These are phyloP conservation scores for Botrytis paeoniae DNA, from an alignment of 2,329 filamentous ascomycete genomes.

Conservation along the genomic window DNA sequence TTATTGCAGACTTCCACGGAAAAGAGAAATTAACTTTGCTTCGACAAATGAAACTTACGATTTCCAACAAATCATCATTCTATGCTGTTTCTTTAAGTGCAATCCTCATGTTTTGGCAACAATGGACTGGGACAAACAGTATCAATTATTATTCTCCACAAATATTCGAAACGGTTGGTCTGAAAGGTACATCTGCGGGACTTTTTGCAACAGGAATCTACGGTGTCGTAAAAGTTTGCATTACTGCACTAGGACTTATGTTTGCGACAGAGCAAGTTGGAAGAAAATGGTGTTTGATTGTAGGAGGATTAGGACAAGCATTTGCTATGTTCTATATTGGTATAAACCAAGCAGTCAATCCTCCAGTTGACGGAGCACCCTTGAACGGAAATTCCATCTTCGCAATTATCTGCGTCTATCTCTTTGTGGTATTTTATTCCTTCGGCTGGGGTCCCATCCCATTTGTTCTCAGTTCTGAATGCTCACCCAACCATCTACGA, in stretches of 20 bases:
- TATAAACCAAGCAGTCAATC: conserved; percentile 48
- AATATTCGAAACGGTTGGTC: conserved; percentile 64
- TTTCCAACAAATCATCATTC: conserved; percentile 20
- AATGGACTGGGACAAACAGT: conserved; percentile 54
- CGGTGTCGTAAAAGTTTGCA: conserved; percentile 65
- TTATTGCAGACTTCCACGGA: conserved; percentile 47
- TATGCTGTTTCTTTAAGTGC: conserved; percentile 47
- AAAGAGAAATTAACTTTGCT: conserved; percentile 44
- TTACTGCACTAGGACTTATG: conserved; percentile 60
- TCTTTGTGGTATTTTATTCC: conserved; percentile 67
- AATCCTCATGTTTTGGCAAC: conserved; percentile 59
- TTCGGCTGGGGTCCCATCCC: conserved; percentile 66
- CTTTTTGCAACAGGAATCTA: conserved; percentile 72
- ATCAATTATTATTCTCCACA: conserved; percentile 64
- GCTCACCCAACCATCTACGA: conserved; percentile 53
- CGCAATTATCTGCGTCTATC: conserved; percentile 66
- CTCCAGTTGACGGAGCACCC: conserved; percentile 43
- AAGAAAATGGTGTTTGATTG: conserved; percentile 53
- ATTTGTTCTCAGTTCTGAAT: conserved; percentile 69
- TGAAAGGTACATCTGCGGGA: conserved; percentile 53
- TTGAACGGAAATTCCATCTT: conserved; percentile 46
- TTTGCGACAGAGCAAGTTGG: conserved; percentile 65
- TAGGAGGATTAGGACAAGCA: conserved; percentile 55
- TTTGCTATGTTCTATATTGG: conserved; percentile 65
- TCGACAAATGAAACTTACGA: conserved; percentile 37